Evolutionary conservation across 1,284 basidiomycete species (phyloP), one percentile per base, ranked within the genome.

Genomic region (Puccinia triticina): DNA sequence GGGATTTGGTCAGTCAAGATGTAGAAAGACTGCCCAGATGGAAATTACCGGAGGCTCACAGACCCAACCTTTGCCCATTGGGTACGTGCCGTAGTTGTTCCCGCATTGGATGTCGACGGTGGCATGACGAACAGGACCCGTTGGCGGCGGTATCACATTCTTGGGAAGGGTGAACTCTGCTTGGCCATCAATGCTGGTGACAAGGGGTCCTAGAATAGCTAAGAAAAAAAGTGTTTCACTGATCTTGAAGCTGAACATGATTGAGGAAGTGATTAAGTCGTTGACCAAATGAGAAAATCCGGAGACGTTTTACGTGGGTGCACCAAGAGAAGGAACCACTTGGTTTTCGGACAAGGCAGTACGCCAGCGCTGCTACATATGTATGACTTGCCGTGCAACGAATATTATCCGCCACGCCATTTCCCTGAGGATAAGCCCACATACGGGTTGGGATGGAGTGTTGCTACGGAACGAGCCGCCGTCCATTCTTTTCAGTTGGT

Each of bases 91-190:
- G 37, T 37, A 75, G 55, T 75, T 46, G 40, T 75, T 75, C 8
- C 73, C 73, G 34, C 73, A 75, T 59, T 75, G 73, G 18, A 75
- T 75, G 55, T 75, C 73, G 43, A 48, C 40, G 23, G n/a, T 26
- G 23, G 66, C 40, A 1, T 26, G 40, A 69, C n/a, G 43, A 69
- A 57, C 55, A 18, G 10, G 5, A n/a, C 26, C 2, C 4, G 26
- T 64, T 37, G 32, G 59, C 10, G 12, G 55, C 34, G 34, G 61
- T 2, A 40, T 23, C 61, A 50, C 48, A 16, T 50, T 50, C 34
- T 66, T 66, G 61, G 34, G 16, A 23, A 40, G 10, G 34, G 1
- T 40, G 34, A 5, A 14, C 5, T 32, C 34, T 3, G 2, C 61
- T 40, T 66, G 12, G 12, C 2, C 61, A 40, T 66, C 61, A 12